phyloP scores from a whole-genome alignment of 768 basidiomycete genomes.

The Wakefieldia striispora region DNA sequence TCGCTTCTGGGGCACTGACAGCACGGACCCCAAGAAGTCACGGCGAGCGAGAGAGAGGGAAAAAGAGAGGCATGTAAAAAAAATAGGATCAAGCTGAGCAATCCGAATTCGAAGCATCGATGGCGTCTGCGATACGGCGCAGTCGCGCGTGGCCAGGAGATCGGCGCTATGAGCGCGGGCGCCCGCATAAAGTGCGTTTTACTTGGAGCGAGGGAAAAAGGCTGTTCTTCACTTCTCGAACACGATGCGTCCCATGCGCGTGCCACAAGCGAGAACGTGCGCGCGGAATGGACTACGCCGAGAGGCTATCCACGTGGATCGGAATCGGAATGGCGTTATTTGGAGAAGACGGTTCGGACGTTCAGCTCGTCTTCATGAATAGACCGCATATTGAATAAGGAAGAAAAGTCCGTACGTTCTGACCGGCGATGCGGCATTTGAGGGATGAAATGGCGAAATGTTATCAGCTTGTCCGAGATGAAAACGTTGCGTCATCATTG shows the following conservation, averaged over 20 bases:
- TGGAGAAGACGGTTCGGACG: not conserved
- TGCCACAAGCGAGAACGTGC: not conserved
- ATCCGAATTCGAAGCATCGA: not conserved
- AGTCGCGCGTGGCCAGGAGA: slow-evolving; percentile 10
- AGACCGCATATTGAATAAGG: no score
- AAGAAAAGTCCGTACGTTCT: not conserved
- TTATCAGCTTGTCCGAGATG: slow-evolving; percentile 3
- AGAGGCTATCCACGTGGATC: slow-evolving; percentile 8
- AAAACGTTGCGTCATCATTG: slow-evolving; percentile 3
- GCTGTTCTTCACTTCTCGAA: not conserved
- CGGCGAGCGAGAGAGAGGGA: no score
- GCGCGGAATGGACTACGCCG: not conserved
- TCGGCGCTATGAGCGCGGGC: slow-evolving; percentile 16
- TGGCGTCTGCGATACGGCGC: slow-evolving; percentile 4
- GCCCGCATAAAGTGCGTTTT: slow-evolving; percentile 5
- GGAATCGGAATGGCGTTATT: not conserved
- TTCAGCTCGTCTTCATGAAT: not conserved
- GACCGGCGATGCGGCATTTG: slow-evolving; percentile 16
- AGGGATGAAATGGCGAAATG: slow-evolving; percentile 3
- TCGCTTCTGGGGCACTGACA: no score
- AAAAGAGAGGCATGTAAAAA: no score
- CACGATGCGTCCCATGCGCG: no score
- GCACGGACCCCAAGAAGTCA: no score
- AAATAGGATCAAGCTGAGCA: no score
- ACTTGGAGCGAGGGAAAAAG: not conserved